phyloP scores from a whole-genome alignment of 495 filamentous ascomycete genomes.

The Neurospora hispaniola region DNA sequence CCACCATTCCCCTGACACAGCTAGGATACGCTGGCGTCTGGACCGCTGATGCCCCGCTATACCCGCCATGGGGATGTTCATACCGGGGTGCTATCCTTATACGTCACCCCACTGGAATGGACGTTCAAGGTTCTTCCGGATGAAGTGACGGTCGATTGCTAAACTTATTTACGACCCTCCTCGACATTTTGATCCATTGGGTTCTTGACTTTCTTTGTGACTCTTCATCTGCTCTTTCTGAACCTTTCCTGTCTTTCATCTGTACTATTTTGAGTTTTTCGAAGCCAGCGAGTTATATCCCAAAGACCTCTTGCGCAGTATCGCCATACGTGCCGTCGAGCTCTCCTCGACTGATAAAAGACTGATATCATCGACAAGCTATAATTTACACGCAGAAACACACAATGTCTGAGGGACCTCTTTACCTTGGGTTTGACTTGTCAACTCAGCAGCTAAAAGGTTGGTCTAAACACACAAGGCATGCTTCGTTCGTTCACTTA shows the following conservation, averaged over 20 bases:
- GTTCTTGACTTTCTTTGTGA: not conserved
- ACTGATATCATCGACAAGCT: not conserved
- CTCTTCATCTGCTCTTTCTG: not conserved
- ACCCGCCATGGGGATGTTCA: not conserved
- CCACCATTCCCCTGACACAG: not conserved
- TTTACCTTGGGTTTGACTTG: conserved; percentile 91
- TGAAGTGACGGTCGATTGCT: not conserved
- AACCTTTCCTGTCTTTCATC: not conserved
- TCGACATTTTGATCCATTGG: not conserved
- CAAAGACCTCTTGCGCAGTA: not conserved
- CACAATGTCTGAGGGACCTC: conserved; percentile 42
- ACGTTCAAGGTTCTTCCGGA: not conserved
- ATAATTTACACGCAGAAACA: not conserved
- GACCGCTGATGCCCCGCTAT: not conserved
- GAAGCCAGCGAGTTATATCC: not conserved
- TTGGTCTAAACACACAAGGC: conserved; percentile 15
- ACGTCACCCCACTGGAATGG: not conserved
- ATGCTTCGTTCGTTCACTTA: not conserved
- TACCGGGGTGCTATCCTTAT: not conserved
- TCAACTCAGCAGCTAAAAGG: conserved; percentile 95
- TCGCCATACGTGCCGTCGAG: not conserved
- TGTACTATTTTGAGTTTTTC: not conserved
- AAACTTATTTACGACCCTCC: not conserved
- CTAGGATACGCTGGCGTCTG: not conserved
- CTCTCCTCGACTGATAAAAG: not conserved